phyloP scores from a whole-genome alignment of 225 moss, liverwort and hornwort species.

The Physcomitrellopsis africana region DNA sequence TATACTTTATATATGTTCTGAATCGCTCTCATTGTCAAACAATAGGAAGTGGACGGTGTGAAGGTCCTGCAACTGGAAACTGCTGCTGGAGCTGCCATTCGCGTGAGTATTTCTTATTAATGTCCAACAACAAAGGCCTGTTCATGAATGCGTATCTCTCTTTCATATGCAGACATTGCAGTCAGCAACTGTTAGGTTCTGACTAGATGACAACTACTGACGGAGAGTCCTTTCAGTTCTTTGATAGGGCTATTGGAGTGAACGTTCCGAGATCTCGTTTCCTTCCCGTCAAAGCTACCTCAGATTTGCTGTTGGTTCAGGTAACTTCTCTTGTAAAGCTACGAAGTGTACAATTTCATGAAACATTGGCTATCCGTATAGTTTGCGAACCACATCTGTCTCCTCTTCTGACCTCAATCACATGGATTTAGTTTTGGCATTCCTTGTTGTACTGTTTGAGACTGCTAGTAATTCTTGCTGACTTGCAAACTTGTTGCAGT shows the following conservation, averaged over 20 bases:
- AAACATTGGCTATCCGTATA: too few species aligned
- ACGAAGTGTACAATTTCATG: too few species aligned
- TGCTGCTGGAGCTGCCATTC: conserved; percentile 81
- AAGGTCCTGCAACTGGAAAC: conserved; percentile 88
- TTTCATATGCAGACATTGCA: too few species aligned
- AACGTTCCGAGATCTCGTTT: conserved; percentile 78
- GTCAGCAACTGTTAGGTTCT: background rate
- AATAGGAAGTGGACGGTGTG: conserved; percentile 77
- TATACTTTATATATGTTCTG: background rate
- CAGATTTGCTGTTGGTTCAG: conserved; percentile 73
- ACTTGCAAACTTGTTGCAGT: conserved; percentile 41
- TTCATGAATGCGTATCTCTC: too few species aligned
- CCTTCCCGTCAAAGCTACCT: conserved; percentile 75
- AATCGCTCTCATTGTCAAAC: background rate
- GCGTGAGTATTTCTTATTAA: conserved; percentile 43
- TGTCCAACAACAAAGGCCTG: too few species aligned
- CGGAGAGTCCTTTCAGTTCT: conserved; percentile 43
- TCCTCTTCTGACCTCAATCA: too few species aligned
- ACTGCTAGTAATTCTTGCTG: background rate
- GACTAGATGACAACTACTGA: background rate
- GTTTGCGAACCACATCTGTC: too few species aligned
- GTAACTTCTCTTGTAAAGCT: conserved; percentile 14
- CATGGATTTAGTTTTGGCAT: too few species aligned
- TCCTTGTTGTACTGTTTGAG: too few species aligned
- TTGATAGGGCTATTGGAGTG: conserved; percentile 76